Evolutionary conservation across 352 stramenopile genomes (phyloP).

Genomic region (Globisporangium nodosum): DNA sequence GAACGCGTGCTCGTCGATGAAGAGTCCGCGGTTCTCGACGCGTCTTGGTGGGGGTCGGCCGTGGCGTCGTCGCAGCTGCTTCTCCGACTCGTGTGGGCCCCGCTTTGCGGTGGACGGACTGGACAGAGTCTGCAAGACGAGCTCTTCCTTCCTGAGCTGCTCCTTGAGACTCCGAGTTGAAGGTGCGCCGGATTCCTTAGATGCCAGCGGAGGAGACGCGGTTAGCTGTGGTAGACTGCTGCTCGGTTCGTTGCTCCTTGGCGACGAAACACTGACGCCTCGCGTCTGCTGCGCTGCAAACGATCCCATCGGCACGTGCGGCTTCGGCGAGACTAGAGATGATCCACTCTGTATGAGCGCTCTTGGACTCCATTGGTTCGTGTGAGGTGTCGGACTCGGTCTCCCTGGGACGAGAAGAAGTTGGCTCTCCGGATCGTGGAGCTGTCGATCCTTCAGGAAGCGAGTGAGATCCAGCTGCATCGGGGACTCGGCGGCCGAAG

Average conservation of each 20-base stretch:
- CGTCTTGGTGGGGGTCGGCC: constrained; percentile 29
- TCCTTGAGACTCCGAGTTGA: neutral
- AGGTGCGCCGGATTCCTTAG: neutral
- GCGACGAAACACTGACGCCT: neutral
- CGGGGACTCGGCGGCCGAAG: neutral
- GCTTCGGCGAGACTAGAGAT: neutral
- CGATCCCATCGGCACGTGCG: constrained; percentile 7
- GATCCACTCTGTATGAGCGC: neutral
- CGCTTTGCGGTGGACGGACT: constrained; percentile 6
- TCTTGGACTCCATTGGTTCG: constrained; percentile 2
- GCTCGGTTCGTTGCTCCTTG: neutral
- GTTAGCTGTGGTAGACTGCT: neutral
- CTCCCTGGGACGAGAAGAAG: neutral
- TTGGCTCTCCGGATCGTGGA: neutral
- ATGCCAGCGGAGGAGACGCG: neutral
- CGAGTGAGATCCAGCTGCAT: constrained; percentile 4
- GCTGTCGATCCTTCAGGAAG: constrained; percentile 12
- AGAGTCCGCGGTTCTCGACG: constrained; percentile 26
- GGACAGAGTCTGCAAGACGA: constrained; percentile 16
- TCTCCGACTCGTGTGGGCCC: constrained; percentile 11
- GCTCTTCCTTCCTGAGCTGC: constrained; percentile 31
- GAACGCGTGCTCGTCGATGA: constrained; percentile 31
- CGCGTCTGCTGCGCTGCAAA: neutral
- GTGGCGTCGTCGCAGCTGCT: constrained; percentile 31
- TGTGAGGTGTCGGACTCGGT: neutral